Evolutionary conservation across 805 yeast genomes (phyloP).

Genomic region (Kuraishia piskuri): DNA sequence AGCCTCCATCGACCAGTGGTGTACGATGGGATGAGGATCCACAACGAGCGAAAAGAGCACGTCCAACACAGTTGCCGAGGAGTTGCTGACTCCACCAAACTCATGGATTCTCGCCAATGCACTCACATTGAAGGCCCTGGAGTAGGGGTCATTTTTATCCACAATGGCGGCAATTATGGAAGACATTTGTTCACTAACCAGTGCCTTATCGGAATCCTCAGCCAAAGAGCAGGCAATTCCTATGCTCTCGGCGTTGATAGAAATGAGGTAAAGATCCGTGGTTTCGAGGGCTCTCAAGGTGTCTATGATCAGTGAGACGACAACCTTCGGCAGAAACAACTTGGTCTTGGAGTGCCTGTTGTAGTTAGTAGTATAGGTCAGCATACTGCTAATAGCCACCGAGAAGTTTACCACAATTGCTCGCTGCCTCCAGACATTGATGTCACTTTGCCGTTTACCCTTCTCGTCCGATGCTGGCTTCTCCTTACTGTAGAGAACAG

Average conservation of each 20-base stretch:
- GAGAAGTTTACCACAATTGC: constrained; percentile 57
- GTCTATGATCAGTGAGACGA: constrained; percentile 17
- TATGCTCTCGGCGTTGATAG: constrained; percentile 23
- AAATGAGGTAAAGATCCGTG: constrained; percentile 12
- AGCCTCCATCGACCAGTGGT: constrained; percentile 61
- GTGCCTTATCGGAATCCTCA: constrained; percentile 14
- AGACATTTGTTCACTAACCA: constrained; percentile 31
- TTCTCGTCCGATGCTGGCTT: constrained; percentile 5
- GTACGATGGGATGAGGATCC: constrained; percentile 85
- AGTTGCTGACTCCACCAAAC: constrained; percentile 23
- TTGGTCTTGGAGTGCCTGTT: constrained; percentile 1
- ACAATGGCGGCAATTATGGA: constrained; percentile 59
- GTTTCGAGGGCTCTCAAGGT: constrained; percentile 15
- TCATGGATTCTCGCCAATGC: constrained; percentile 26
- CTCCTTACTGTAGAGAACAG: constrained; percentile 32
- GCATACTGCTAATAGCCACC: constrained; percentile 51
- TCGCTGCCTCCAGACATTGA: constrained; percentile 15
- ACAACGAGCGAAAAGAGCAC: constrained; percentile 49
- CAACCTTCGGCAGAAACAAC: constrained; percentile 13
- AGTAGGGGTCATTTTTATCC: constrained; percentile 52
- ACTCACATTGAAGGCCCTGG: constrained; percentile 50
- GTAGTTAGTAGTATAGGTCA: constrained; percentile 14
- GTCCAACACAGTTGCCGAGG: constrained; percentile 36
- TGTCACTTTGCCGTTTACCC: constrained; percentile 7
- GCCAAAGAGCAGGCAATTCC: constrained; percentile 20